phyloP scores from a whole-genome alignment of 192 early-diverging fungal species.

The Umbelopsis sp. region DNA sequence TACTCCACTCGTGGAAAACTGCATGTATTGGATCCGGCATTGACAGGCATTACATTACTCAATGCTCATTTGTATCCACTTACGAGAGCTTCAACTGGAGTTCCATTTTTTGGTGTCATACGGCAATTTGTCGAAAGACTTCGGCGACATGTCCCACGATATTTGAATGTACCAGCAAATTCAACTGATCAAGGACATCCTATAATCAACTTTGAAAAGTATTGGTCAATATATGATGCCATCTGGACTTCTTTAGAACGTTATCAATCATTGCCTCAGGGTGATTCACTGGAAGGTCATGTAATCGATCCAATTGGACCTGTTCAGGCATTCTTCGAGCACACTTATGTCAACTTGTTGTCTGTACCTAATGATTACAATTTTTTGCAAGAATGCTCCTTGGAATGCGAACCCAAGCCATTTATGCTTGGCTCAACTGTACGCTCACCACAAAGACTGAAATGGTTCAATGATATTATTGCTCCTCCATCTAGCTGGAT shows the following conservation, averaged over 20 bases:
- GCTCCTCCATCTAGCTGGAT: conserved; percentile 9
- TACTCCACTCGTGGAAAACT: conserved; percentile 18
- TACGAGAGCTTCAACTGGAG: conserved; percentile 21
- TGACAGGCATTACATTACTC: not conserved
- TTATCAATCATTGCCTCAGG: not conserved
- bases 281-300: not conserved
- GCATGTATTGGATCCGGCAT: conserved; percentile 11
- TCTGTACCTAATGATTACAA: conserved; percentile 35
- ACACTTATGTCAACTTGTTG: conserved; percentile 18
- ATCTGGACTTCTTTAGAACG: conserved; percentile 9
- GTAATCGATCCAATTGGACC: conserved; percentile 19
- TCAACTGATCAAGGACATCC: not conserved
- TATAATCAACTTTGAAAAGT: conserved; percentile 41
- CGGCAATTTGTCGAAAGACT: conserved; percentile 52
- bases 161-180: conserved; percentile 22
- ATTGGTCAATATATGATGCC: conserved; percentile 43
- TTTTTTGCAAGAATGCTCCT: conserved; percentile 33
- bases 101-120: conserved; percentile 69
- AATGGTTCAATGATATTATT: not conserved
- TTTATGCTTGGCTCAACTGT: not conserved
- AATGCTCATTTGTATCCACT: not conserved
- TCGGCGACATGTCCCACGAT: conserved; percentile 39
- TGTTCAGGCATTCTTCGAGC: conserved; percentile 31
- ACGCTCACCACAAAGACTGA: not conserved
- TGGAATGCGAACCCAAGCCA: conserved; percentile 32